Evolutionary conservation across 495 filamentous ascomycete species (phyloP).

Genomic region (Neurospora intermedia): DNA sequence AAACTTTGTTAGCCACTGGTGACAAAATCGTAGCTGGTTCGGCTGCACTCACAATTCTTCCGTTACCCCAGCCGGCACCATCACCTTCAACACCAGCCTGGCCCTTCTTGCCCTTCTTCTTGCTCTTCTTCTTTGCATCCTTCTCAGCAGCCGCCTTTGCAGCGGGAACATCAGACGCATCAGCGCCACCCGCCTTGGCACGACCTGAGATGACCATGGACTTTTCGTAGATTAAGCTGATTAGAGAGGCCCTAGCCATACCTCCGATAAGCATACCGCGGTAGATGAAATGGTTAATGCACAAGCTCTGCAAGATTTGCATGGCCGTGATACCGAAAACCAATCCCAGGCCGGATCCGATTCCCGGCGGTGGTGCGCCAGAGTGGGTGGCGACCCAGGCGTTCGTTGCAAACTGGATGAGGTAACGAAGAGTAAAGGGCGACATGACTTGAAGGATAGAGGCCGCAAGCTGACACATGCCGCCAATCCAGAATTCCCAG

Average conservation of each 20-base stretch:
- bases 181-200: conserved; percentile 56
- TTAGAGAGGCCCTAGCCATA: conserved; percentile 61
- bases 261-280: conserved; percentile 71
- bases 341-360: conserved; percentile 60
- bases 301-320: conserved; percentile 62
- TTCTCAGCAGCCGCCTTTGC: conserved; percentile 23
- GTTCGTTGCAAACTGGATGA: conserved; percentile 69
- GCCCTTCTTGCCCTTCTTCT: conserved; percentile 15
- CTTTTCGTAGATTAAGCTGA: conserved; percentile 70
- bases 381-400: conserved; percentile 54
- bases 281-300: conserved; percentile 74
- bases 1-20: conserved; percentile 3
- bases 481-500: conserved; percentile 75
- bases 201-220: conserved; percentile 70
- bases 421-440: conserved; percentile 60
- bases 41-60: conserved; percentile 46
- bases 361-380: conserved; percentile 42
- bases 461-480: conserved; percentile 61
- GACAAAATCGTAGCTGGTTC: background rate
- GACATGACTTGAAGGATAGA: conserved; percentile 62
- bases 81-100: conserved; percentile 47
- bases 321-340: conserved; percentile 66
- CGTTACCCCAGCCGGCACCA: conserved; percentile 80
- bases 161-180: conserved; percentile 24
- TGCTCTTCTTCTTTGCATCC: conserved; percentile 21